phyloP scores from a whole-genome alignment of 805 yeast genomes.

The Candida fluviatilis region DNA sequence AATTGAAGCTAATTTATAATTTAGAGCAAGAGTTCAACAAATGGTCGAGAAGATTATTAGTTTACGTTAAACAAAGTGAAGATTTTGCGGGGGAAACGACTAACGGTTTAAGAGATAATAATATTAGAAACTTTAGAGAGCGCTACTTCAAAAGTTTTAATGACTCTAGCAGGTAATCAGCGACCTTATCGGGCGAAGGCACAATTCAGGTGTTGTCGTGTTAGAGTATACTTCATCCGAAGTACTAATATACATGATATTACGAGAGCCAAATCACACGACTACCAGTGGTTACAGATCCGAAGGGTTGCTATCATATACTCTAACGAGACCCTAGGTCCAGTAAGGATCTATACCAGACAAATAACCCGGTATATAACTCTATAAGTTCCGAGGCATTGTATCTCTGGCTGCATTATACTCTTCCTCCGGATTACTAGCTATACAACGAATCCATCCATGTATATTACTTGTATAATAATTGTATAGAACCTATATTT shows the following conservation, averaged over 20 bases:
- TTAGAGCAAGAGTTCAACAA: conserved; percentile 86
- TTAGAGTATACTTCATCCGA: no score
- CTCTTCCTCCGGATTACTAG: no score
- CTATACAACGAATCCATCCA: no score
- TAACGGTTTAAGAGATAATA: conserved; percentile 41
- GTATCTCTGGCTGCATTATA: no score
- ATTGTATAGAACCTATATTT: no score
- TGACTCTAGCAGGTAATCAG: conserved; percentile 23
- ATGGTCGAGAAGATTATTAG: conserved; percentile 87
- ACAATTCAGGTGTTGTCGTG: no score
- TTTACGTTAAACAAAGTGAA: conserved; percentile 63
- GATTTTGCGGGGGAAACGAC: conserved; percentile 45
- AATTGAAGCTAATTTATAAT: conserved; percentile 63
- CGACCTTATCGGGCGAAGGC: background rate
- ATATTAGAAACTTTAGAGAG: conserved; percentile 61
- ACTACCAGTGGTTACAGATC: no score
- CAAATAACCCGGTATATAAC: background rate
- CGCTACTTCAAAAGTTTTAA: conserved; percentile 71
- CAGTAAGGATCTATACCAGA: background rate
- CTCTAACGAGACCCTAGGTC: background rate
- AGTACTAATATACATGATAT: no score
- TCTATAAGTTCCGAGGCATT: no score
- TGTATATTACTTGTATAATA: no score
- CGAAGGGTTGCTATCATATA: background rate
- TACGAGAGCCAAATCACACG: no score